These are phyloP conservation scores for Phytophthora citricola DNA, from an alignment of 352 stramenopile genomes.

Conservation along the genomic window DNA sequence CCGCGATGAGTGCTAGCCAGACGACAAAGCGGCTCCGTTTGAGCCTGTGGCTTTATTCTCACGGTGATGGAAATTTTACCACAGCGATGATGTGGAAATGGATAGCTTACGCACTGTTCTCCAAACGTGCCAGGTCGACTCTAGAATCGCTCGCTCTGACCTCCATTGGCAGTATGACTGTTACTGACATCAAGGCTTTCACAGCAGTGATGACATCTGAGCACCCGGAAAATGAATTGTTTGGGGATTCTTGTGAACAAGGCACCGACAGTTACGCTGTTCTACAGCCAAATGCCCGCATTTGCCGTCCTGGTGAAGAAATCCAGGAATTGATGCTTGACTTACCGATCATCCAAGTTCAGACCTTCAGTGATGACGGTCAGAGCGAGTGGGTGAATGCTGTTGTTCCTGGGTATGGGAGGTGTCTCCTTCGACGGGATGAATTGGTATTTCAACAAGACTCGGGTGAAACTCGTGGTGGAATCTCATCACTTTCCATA, in stretches of 20 bases:
- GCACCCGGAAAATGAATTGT: constrained; percentile 12
- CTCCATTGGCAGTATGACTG: not conserved
- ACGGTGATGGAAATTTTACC: not conserved
- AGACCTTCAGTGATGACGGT: constrained; percentile 14
- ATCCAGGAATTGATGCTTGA: not conserved
- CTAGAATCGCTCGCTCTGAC: not conserved
- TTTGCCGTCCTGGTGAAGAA: not conserved
- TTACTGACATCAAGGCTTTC: constrained; percentile 6
- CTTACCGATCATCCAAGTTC: not conserved
- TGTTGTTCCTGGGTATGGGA: constrained; percentile 13
- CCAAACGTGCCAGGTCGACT: not conserved
- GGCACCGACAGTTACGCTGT: not conserved
- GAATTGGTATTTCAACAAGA: constrained; percentile 7
- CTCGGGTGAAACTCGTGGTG: not conserved
- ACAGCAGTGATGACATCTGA: constrained; percentile 3
- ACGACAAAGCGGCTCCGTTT: constrained; percentile 1
- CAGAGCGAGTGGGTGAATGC: constrained; percentile 13
- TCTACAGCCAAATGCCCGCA: not conserved
- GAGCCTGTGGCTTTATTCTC: not conserved
- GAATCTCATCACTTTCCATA: constrained; percentile 16
- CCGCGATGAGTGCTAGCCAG: not conserved
- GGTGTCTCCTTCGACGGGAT: constrained; percentile 6
- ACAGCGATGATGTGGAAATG: constrained; percentile 9
- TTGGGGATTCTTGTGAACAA: not conserved
- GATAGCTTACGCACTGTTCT: constrained; percentile 22